phyloP scores from a whole-genome alignment of 106 monocot genomes.

The Allium cepa region DNA sequence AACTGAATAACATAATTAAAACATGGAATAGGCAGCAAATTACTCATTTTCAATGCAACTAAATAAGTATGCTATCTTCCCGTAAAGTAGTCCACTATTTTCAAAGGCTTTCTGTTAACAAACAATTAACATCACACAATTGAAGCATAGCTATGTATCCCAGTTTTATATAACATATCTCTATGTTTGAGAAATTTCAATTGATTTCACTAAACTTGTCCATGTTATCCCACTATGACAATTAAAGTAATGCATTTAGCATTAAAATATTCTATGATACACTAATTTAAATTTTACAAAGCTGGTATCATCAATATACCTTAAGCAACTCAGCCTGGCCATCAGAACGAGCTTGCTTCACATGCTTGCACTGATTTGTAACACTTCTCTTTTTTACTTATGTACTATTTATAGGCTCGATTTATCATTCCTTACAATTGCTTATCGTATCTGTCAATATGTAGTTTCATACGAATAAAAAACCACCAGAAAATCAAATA shows the following conservation, averaged over 20 bases:
- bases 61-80: conserved; percentile 78
- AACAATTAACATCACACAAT: neutral
- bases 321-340: too few species aligned
- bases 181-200: conserved; percentile 87
- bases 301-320: too few species aligned
- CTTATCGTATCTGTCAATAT: too few species aligned
- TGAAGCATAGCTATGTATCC: neutral
- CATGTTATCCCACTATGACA: conserved; percentile 88
- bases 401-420: too few species aligned
- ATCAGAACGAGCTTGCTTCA: too few species aligned
- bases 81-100: conserved; percentile 68
- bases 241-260: neutral
- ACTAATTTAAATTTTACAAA: too few species aligned
- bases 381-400: too few species aligned
- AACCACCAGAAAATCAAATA: too few species aligned
- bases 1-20: neutral
- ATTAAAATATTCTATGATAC: too few species aligned
- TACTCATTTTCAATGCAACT: conserved; percentile 86
- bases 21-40: neutral
- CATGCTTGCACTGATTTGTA: too few species aligned
- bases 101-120: conserved; percentile 68
- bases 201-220: conserved; percentile 71
- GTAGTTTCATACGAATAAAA: too few species aligned
- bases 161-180: conserved; percentile 31
- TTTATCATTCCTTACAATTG: too few species aligned